Base-by-base conservation (phyloP, 164 flowering plant genomes). In the Hamamelis virginiana region DNA sequence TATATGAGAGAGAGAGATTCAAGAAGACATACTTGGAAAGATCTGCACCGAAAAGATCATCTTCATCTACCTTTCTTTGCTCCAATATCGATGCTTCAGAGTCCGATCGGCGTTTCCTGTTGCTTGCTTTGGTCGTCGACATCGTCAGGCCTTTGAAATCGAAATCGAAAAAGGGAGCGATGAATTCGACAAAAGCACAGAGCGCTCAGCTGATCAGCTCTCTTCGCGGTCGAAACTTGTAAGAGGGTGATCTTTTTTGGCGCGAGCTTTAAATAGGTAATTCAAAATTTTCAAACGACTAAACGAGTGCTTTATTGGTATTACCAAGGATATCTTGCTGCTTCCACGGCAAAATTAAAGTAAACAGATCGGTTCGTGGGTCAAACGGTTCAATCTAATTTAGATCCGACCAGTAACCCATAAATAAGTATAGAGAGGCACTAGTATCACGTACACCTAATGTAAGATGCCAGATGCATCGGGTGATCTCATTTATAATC, bases 31-130 rank as follows among this genome's bases (percentile, higher is more conserved):
- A 91, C 96, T 77, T 84, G 60, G 95, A 87, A 66, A 89, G 72
- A 28, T 91, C 91, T 19, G 77, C 82, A 70, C 84, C 98, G 65
- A 88, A 74, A 19, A 74, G 76, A n/a, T 85, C 88, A 6, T 76
- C 81, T 11, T 52, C 77, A 63, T 57, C 59, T 51, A 76, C 77
- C 63, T 51, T 75, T 23, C 67, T 76, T 71, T 77, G 78, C 65
- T 75, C 87, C 69, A 83, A 70, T 51, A 74, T 82, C 66, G 76
- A 23, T 65, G 68, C 64, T 27, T 76, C 76, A 15, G 84, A 23
- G 22, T 80, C 85, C 47, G 78, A 72, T 52, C 58, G 81, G 50
- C 87, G 79, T 71, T 82, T 89, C 76, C 72, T 86, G 55, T 75
- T 27, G 75, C 77, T 86, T 44, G 83, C 73, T 83, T 75, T 88